Evolutionary conservation across 768 basidiomycete genomes (phyloP).

Genomic region (Tephrocybe sp.): DNA sequence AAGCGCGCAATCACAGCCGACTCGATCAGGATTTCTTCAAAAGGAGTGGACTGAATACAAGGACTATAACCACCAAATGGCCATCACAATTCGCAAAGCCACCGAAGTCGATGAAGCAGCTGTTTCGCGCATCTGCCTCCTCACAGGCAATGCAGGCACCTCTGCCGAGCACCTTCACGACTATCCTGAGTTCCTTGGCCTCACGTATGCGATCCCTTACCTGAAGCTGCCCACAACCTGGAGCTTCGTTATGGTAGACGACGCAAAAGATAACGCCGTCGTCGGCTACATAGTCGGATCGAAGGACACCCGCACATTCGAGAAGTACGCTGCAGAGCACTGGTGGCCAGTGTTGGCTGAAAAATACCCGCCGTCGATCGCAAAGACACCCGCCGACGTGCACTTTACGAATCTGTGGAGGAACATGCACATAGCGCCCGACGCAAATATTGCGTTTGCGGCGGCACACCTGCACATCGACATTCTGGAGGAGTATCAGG

Average conservation of each 20-base stretch:
- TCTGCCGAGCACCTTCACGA: slow-evolving; percentile 65
- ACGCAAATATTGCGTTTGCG: slow-evolving; percentile 61
- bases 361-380: slow-evolving; percentile 46
- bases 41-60: neutral
- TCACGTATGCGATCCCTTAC: slow-evolving; percentile 78
- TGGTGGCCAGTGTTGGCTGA: slow-evolving; percentile 70
- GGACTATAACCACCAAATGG: slow-evolving; percentile 26
- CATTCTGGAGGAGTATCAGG: slow-evolving; percentile 64
- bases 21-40: too few relatives aligned
- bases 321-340: slow-evolving; percentile 47
- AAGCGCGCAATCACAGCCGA: too few relatives aligned
- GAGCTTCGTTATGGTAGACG: slow-evolving; percentile 73
- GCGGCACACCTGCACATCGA: slow-evolving; percentile 79
- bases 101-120: slow-evolving; percentile 52
- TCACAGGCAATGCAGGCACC: slow-evolving; percentile 70
- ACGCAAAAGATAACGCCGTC: slow-evolving; percentile 38
- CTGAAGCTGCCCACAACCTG: slow-evolving; percentile 65
- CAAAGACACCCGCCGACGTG: slow-evolving; percentile 43
- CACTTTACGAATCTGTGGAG: slow-evolving; percentile 40
- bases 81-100: slow-evolving; percentile 55
- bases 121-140: slow-evolving; percentile 71
- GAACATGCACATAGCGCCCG: slow-evolving; percentile 44
- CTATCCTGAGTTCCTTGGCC: slow-evolving; percentile 63
- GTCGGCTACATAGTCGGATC: slow-evolving; percentile 77
- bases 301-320: slow-evolving; percentile 65